Evolutionary conservation across 2,329 filamentous ascomycete genomes (phyloP), one percentile per base, ranked within the genome.

Genomic region (Daldinia sp.): DNA sequence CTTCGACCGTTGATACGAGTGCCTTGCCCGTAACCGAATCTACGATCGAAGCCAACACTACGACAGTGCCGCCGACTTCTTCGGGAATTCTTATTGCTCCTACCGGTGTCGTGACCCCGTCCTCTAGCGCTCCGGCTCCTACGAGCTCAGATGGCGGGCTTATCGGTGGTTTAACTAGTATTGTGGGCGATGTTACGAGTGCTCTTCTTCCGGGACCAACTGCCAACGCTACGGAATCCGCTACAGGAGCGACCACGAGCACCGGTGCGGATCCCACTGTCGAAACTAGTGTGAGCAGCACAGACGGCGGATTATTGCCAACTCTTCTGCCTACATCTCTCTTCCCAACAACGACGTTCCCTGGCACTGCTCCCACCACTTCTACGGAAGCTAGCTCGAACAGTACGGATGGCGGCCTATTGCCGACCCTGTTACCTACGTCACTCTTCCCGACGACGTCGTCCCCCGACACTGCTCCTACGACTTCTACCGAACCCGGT

Each of bases 61-160:
- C 68, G 12, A 35, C 60, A 4, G 26, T 10, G 4, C 23, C 59
- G 1, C 65, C 72, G 2, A 68, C 75, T 12, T 74, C 75, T 15
- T 74, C 74, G 3, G 70, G 69, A 12, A 78, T 78, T 42, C 55
- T 77, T 18, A 57, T 78, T 1, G 76, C 75, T 53, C 76, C 76
- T 20, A 77, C 74, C 1, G 75, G 75, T 60, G 72, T 73, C 18
- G 74, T 77, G 15, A 75, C 72, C 26, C 41, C 60, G 15, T 69
- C 63, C 10, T 72, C 71, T 2, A 69, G 46, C 26, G 5, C 12
- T 37, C 41, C 64, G 18, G 67, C 63, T 12, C 72, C 71, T 5
- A 69, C 42, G 58, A 72, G 56, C 37, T 70, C 68, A 7, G 50
- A 35, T 57, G 70, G 72, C 56, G 75, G 73, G 58, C 67, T 77